A percentile compares a stretch with the other conserved stretches of the same genome.
Conservation (phyloP, 257 asterid genomes). For the Thymus quinquecostatus region DNA sequence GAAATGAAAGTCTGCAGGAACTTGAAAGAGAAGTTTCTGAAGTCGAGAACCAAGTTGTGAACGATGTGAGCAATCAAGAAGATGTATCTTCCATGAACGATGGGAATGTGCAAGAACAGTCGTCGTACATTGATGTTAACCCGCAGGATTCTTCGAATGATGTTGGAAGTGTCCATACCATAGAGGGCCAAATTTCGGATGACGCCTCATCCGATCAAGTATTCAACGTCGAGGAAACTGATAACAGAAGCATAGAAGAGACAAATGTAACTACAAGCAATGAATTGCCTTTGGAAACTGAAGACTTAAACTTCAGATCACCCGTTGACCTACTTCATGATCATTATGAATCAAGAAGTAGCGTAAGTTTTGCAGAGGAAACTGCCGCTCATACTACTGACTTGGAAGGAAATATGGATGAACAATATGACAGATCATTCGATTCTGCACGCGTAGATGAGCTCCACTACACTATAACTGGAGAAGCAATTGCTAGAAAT, state of each 20-base stretch:
- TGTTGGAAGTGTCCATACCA: conserved; percentile 32
- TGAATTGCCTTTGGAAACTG: conserved; percentile 39
- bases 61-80: conserved; percentile 24
- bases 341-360: conserved; percentile 39
- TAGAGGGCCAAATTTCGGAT: conserved; percentile 38
- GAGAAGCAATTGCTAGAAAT: conserved; percentile 37
- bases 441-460: conserved; percentile 49
- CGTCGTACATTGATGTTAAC: conserved; percentile 12
- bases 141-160: conserved; percentile 33
- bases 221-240: conserved; percentile 22
- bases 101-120: conserved; percentile 31
- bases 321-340: conserved; percentile 36
- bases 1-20: conserved; percentile 30
- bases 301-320: conserved; percentile 31
- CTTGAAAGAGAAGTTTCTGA: conserved; percentile 30
- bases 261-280: conserved; percentile 26
- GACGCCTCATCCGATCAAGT: conserved; percentile 35
- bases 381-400: conserved; percentile 31
- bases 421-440: conserved; percentile 44
- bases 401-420: conserved; percentile 36
- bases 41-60: conserved; percentile 32
- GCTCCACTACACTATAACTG: conserved; percentile 42
- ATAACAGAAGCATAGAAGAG: conserved; percentile 34
- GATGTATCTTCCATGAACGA: conserved; percentile 30
- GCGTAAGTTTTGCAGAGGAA: conserved; percentile 37